These are phyloP conservation scores for Saccharomyces uvarum DNA, from an alignment of 1,139 yeast species.

Conservation along the genomic window DNA sequence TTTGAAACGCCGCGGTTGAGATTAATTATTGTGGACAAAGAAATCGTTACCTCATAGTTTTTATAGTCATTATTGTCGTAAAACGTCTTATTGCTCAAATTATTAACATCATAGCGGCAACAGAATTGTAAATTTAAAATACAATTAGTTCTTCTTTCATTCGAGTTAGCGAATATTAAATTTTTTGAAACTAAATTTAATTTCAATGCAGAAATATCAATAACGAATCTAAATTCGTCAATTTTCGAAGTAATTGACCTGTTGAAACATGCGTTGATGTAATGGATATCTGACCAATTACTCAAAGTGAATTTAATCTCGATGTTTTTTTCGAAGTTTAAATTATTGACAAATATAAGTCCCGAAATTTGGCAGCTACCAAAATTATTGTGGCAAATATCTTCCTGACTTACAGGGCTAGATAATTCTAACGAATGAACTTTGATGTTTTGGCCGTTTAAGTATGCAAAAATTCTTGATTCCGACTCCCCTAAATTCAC, in stretches of 20 bases:
- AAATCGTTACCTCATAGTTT: conserved; percentile 20
- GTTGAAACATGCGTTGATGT: conserved; percentile 18
- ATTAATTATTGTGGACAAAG: conserved; percentile 8
- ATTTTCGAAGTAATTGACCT: conserved; percentile 19
- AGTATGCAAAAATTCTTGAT: conserved; percentile 12
- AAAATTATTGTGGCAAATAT: not conserved
- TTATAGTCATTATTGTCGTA: conserved; percentile 30
- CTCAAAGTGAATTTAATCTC: conserved; percentile 25
- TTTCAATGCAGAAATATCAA: conserved; percentile 20
- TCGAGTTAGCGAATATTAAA: conserved; percentile 14
- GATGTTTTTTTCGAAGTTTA: conserved; percentile 23
- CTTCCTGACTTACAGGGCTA: not conserved
- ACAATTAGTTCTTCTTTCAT: conserved; percentile 11
- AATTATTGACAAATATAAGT: conserved; percentile 19
- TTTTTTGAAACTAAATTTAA: conserved; percentile 27
- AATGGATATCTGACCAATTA: conserved; percentile 24
- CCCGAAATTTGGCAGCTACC: conserved; percentile 12
- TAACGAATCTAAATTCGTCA: conserved; percentile 25
- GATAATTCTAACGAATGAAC: conserved; percentile 17
- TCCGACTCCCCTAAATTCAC: conserved; percentile 8
- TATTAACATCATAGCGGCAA: conserved; percentile 24
- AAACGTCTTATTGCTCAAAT: conserved; percentile 24
- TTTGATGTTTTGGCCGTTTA: conserved; percentile 25
- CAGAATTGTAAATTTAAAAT: conserved; percentile 24
- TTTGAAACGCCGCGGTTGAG: conserved; percentile 17